Evolutionary conservation across 139 green algal species (phyloP).

Genomic region (Choricystis sp.): DNA sequence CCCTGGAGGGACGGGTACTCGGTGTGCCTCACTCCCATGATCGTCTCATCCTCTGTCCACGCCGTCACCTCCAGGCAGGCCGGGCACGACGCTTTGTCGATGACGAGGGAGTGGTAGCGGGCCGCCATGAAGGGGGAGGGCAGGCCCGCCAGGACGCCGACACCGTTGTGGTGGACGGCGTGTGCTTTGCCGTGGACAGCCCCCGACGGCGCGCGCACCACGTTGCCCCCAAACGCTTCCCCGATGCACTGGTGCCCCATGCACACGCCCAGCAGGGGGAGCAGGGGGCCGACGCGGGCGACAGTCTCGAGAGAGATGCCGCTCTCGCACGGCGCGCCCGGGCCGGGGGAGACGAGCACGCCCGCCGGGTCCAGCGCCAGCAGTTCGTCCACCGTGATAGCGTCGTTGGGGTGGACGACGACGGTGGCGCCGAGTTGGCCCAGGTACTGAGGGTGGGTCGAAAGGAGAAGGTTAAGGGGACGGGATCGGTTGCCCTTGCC

Average conservation of each 20-base stretch:
- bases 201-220: conserved; percentile 76
- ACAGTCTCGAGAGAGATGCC: conserved; percentile 87
- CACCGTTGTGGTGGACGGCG: conserved; percentile 65
- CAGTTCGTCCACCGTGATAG: conserved; percentile 81
- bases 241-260: conserved; percentile 99
- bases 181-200: conserved; percentile 97
- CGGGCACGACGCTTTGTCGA: conserved; percentile 73
- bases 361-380: conserved; percentile 66
- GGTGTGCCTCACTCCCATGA: conserved; percentile 91
- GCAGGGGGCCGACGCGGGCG: conserved; percentile 49
- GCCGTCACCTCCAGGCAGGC: conserved; percentile 86
- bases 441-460: conserved; percentile 62
- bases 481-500: background rate
- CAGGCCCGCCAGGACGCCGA: conserved; percentile 53
- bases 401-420: conserved; percentile 90
- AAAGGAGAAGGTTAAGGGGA: background rate
- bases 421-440: conserved; percentile 76
- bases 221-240: conserved; percentile 53
- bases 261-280: conserved; percentile 95
- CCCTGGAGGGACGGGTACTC: conserved; percentile 55
- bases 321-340: conserved; percentile 77
- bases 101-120: conserved; percentile 88
- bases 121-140: conserved; percentile 68
- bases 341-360: conserved; percentile 87
- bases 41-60: conserved; percentile 92